Evolutionary conservation across 768 basidiomycete species (phyloP), one percentile per base, ranked within the genome.

Genomic region (Cubamyces sp.): DNA sequence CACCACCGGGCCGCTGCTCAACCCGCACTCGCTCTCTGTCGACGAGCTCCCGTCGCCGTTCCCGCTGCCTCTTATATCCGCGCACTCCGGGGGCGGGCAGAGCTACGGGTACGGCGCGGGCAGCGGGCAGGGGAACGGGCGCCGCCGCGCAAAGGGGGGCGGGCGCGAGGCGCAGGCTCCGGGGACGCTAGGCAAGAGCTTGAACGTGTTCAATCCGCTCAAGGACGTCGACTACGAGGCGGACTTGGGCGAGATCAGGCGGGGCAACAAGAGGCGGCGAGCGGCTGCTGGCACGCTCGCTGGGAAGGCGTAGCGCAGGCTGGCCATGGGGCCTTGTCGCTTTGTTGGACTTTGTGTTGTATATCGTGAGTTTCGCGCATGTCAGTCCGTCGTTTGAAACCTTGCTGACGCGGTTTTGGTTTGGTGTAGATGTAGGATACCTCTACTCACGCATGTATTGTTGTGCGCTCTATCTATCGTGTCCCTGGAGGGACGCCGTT

Each of bases 41-140:
- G 92, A 94, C 66, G 92, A 94, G 69, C 82, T 94, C 40, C 90
- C 92, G 3, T 94, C 92, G 0, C 90, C 90, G 12, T 93, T 92
- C 79, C 90, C 91, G 0, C 79, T 91, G 11, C 83, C 89, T 1
- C 82, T 93, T 12, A 88, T 86, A 6, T 79, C 83, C 4, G 81
- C 80, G 16, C 77, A 79, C n/a, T 72, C 78, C 42, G 77, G 76
- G 2, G 76, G 70, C n/a, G 51, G 42, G n/a, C 37, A 62, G 23
- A 67, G 64, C 37, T 64, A 66, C 46, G 68, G 59, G 37, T 66
- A 62, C 43, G 52, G 66, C 51, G 62, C 64, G 28, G 66, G 63
- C 16, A 25, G 34, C 1, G 62, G 60, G 0, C 50, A n/a, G 3
- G 64, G 64, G 9, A 76, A 73, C 16, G 75, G 77, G 70, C 26